Evolutionary conservation across 768 basidiomycete genomes (phyloP).

Genomic region (Hypholoma sublateritium): DNA sequence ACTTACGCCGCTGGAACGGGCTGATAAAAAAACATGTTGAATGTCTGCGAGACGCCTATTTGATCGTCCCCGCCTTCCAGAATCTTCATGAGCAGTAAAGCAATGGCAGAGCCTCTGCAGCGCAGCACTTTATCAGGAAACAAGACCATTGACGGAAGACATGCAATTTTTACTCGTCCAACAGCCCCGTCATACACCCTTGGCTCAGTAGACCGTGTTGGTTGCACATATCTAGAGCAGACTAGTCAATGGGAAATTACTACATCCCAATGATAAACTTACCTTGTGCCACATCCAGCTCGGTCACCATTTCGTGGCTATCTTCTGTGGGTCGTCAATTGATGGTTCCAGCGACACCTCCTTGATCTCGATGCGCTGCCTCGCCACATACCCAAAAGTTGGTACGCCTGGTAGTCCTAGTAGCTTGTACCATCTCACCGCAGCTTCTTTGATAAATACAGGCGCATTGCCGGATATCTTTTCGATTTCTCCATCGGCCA

Average conservation of each 20-base stretch:
- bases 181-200: conserved; percentile 14
- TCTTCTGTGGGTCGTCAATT: conserved; percentile 11
- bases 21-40: conserved; percentile 19
- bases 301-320: conserved; percentile 16
- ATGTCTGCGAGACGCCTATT: conserved; percentile 20
- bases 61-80: conserved; percentile 6
- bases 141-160: neutral
- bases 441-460: neutral
- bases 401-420: conserved; percentile 1
- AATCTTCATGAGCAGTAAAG: conserved; percentile 16
- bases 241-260: too few species aligned
- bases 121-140: neutral
- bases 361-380: conserved; percentile 6
- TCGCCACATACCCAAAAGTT: conserved; percentile 8
- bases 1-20: conserved; percentile 14
- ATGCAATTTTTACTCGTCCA: conserved; percentile 20
- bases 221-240: conserved; percentile 20
- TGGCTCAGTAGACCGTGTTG: conserved; percentile 12
- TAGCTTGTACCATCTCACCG: conserved; percentile 13
- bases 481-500: neutral
- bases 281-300: conserved; percentile 19
- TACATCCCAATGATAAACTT: neutral
- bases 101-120: conserved; percentile 21
- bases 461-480: conserved; percentile 1
- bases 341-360: conserved; percentile 18